Evolutionary conservation across 2,329 filamentous ascomycete species (phyloP).

Genomic region (Sporothrix euskadiensis): DNA sequence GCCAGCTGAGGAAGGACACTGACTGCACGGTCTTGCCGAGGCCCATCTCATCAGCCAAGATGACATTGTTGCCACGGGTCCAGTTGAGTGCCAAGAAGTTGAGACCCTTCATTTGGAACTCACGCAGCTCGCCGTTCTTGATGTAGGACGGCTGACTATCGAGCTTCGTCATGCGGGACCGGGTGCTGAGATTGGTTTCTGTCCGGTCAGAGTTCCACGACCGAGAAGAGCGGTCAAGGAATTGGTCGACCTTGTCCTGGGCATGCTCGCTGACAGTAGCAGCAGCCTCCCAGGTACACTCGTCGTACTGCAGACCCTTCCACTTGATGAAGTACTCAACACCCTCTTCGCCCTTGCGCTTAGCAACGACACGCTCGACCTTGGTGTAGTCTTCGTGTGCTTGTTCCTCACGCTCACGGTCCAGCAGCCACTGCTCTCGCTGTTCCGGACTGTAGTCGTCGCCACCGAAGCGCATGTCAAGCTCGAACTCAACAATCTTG

Average conservation of each 20-base stretch:
- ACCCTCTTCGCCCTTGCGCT: conserved; percentile 75
- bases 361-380: conserved; percentile 88
- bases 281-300: conserved; percentile 88
- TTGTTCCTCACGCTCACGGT: conserved; percentile 87
- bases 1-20: conserved; percentile 94
- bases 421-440: conserved; percentile 91
- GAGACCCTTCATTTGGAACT: conserved; percentile 90
- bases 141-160: conserved; percentile 85
- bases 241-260: conserved; percentile 89
- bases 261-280: conserved; percentile 69
- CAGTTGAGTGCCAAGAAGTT: conserved; percentile 97
- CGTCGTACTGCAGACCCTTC: conserved; percentile 91
- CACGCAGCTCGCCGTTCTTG: conserved; percentile 77
- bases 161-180: conserved; percentile 70
- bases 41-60: conserved; percentile 98
- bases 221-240: conserved; percentile 77
- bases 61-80: conserved; percentile 91
- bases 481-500: conserved; percentile 76
- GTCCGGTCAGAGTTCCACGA: conserved; percentile 77
- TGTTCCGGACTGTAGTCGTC: conserved; percentile 79
- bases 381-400: conserved; percentile 86
- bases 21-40: conserved; percentile 98
- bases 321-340: conserved; percentile 95
- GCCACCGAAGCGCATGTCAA: conserved; percentile 71
- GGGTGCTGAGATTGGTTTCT: conserved; percentile 73